These are phyloP conservation scores for Colletotrichum trifolii DNA, from an alignment of 2,329 filamentous ascomycete species.

Conservation along the genomic window DNA sequence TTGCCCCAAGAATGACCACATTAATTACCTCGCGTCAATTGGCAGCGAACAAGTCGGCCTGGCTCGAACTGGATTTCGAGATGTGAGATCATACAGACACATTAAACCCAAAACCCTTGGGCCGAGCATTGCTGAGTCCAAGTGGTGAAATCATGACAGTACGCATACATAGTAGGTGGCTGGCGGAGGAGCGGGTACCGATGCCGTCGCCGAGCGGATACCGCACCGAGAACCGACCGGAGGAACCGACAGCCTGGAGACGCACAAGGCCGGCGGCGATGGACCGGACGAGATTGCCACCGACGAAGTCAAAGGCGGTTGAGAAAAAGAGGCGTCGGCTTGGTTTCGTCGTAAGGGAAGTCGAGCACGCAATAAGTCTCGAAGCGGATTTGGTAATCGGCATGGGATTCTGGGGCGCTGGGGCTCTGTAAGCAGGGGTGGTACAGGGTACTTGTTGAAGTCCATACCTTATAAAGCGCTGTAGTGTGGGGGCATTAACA, in stretches of 20 bases:
- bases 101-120: too few species aligned
- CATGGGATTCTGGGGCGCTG: slow-evolving; percentile 16
- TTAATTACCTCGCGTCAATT: background rate
- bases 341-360: slow-evolving; percentile 20
- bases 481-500: too few species aligned
- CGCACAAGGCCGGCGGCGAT: slow-evolving; percentile 3
- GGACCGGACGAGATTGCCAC: slow-evolving; percentile 30
- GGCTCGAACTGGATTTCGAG: too few species aligned
- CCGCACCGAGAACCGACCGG: slow-evolving; percentile 29
- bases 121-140: background rate
- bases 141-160: slow-evolving; percentile 20
- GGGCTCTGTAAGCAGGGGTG: too few species aligned
- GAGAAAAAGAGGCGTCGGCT: slow-evolving; percentile 9
- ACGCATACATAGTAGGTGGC: too few species aligned
- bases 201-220: slow-evolving; percentile 34
- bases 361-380: slow-evolving; percentile 35
- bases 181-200: slow-evolving; percentile 18
- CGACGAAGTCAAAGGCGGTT: slow-evolving; percentile 21
- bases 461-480: too few species aligned
- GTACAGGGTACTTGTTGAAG: too few species aligned
- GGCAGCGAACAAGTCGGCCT: too few species aligned
- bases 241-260: slow-evolving; percentile 29
- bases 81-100: too few species aligned
- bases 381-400: slow-evolving; percentile 33
- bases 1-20: background rate